These are phyloP conservation scores for Paecilomyces formosus DNA, from an alignment of 2,329 filamentous ascomycete genomes.

Conservation along the genomic window DNA sequence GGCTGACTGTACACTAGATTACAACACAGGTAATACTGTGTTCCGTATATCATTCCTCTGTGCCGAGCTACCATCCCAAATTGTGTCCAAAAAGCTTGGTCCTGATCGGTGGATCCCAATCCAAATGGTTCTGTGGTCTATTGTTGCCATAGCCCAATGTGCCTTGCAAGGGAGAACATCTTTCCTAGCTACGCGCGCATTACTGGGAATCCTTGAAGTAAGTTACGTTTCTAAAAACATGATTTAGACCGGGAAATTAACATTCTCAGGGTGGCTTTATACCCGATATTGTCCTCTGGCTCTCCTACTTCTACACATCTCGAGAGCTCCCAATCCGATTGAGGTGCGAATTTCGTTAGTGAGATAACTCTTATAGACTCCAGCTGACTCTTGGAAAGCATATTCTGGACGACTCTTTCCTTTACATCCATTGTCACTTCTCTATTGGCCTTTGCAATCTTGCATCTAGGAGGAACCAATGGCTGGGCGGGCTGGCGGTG, in stretches of 20 bases:
- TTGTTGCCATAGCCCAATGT: constrained; percentile 41
- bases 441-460: constrained; percentile 28
- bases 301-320: constrained; percentile 59
- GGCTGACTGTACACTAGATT: neutral
- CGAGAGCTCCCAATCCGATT: constrained; percentile 58
- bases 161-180: constrained; percentile 34
- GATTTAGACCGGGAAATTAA: neutral
- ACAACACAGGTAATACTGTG: constrained; percentile 44
- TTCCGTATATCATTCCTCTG: constrained; percentile 48
- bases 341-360: constrained; percentile 14
- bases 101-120: constrained; percentile 50
- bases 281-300: constrained; percentile 51
- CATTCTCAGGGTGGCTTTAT: constrained; percentile 47
- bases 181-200: constrained; percentile 32
- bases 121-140: constrained; percentile 46
- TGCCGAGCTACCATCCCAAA: constrained; percentile 51
- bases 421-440: constrained; percentile 26
- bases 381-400: constrained; percentile 24
- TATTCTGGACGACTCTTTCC: constrained; percentile 60
- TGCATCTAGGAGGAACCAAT: constrained; percentile 24
- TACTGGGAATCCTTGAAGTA: constrained; percentile 35
- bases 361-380: neutral
- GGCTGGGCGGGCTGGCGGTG: constrained; percentile 38
- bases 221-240: neutral
- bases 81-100: constrained; percentile 48